A percentile compares a stretch with the other conserved stretches of the same genome.
Evolutionary conservation across 257 asterid genomes (phyloP).

Genomic region (Agastache rugosa): DNA sequence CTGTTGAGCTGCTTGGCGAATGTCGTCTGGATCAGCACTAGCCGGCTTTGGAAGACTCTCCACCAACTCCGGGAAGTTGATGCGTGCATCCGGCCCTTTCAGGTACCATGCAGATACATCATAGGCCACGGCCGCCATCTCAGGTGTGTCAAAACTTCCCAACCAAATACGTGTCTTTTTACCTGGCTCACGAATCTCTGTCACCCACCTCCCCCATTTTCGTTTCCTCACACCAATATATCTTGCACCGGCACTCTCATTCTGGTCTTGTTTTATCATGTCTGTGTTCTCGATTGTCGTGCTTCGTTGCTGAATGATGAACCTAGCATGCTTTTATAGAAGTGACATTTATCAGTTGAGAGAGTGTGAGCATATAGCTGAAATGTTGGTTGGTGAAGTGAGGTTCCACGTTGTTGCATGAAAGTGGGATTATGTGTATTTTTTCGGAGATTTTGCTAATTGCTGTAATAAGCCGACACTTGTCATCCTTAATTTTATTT

Average conservation of each 20-base stretch:
- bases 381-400: slow-evolving; percentile 35
- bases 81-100: slow-evolving; percentile 48
- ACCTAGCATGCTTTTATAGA: slow-evolving; percentile 27
- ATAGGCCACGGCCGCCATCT: slow-evolving; percentile 74
- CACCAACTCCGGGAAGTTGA: slow-evolving; percentile 58
- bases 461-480: slow-evolving; percentile 30
- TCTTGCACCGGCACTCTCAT: slow-evolving; percentile 10
- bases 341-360: neutral
- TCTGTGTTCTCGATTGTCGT: neutral
- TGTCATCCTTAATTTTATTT: slow-evolving; percentile 20
- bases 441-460: slow-evolving; percentile 20
- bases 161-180: slow-evolving; percentile 65
- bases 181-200: slow-evolving; percentile 64
- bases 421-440: slow-evolving; percentile 48
- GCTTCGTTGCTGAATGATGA: slow-evolving; percentile 11
- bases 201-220: slow-evolving; percentile 73
- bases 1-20: slow-evolving; percentile 57
- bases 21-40: slow-evolving; percentile 44
- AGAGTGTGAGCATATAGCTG: slow-evolving; percentile 17
- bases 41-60: slow-evolving; percentile 49
- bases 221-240: slow-evolving; percentile 55
- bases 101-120: slow-evolving; percentile 66
- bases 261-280: slow-evolving; percentile 36
- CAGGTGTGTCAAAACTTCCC: slow-evolving; percentile 61
- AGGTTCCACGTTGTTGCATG: slow-evolving; percentile 68